phyloP scores from a whole-genome alignment of 2,329 filamentous ascomycete species.

The Colletotrichum magnum region DNA sequence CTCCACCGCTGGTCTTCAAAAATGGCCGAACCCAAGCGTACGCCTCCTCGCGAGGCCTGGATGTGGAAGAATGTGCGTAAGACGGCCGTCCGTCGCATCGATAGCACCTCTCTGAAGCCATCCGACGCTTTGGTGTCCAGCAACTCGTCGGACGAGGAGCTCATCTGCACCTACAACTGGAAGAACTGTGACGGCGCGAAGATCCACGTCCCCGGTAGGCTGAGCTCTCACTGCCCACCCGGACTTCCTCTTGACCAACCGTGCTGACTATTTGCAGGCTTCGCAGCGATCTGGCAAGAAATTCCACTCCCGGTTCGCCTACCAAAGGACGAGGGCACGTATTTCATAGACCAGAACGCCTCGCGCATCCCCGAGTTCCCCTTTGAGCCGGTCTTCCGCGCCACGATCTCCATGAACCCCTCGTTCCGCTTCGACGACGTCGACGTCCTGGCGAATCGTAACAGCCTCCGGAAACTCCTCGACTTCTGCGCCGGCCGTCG shows the following conservation, averaged over 20 bases:
- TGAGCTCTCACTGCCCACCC: neutral
- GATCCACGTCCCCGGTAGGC: slow-evolving; percentile 1
- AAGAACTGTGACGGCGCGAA: neutral
- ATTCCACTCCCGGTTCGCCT: neutral
- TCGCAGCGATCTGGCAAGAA: neutral
- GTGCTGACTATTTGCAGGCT: neutral
- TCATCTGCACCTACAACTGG: slow-evolving; percentile 17
- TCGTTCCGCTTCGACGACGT: slow-evolving; percentile 5
- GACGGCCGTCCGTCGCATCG: neutral
- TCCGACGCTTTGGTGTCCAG: slow-evolving; percentile 7
- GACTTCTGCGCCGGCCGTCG: neutral
- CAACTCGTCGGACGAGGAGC: neutral
- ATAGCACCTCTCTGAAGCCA: neutral
- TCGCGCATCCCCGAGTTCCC: slow-evolving; percentile 4
- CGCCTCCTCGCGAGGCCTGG: neutral
- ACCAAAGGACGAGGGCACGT: neutral
- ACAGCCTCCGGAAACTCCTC: slow-evolving; percentile 26
- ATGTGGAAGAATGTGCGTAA: neutral
- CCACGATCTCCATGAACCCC: slow-evolving; percentile 2
- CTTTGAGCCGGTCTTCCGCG: slow-evolving; percentile 4
- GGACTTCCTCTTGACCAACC: neutral
- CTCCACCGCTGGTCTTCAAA: too few species aligned
- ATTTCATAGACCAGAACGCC: neutral
- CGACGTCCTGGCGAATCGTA: slow-evolving; percentile 8
- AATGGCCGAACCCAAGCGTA: too few species aligned